These are phyloP conservation scores for Pythium angustatum DNA, from an alignment of 352 stramenopile species.

Conservation along the genomic window DNA sequence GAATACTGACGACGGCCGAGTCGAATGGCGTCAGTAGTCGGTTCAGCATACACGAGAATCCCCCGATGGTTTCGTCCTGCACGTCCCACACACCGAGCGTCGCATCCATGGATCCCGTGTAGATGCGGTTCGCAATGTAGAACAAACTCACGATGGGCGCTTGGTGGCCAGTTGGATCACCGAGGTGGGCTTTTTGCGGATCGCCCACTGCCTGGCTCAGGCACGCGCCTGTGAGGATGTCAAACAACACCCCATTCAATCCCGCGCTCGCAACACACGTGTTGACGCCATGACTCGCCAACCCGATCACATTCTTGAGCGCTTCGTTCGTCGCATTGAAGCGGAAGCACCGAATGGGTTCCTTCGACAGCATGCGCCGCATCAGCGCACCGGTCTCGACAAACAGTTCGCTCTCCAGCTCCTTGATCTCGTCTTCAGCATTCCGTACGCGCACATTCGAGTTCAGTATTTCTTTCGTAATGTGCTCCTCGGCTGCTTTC, in stretches of 20 bases:
- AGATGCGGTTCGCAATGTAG: constrained; percentile 59
- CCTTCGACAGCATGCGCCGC: constrained; percentile 64
- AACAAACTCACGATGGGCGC: constrained; percentile 68
- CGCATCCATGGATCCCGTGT: constrained; percentile 69
- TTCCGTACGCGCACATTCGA: constrained; percentile 68
- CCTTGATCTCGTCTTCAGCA: constrained; percentile 62
- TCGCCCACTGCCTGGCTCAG: constrained; percentile 67
- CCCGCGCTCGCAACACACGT: constrained; percentile 60
- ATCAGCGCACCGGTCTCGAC: constrained; percentile 75
- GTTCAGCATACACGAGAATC: constrained; percentile 45
- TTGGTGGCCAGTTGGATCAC: constrained; percentile 59
- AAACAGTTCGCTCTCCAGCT: constrained; percentile 60
- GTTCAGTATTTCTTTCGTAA: constrained; percentile 63
- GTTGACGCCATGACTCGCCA: constrained; percentile 60
- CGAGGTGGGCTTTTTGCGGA: constrained; percentile 60
- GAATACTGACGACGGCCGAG: constrained; percentile 65
- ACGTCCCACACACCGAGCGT: constrained; percentile 71
- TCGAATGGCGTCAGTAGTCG: constrained; percentile 72
- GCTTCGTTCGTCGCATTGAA: constrained; percentile 76
- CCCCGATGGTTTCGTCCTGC: constrained; percentile 50
- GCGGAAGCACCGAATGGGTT: constrained; percentile 67
- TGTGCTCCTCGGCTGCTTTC: constrained; percentile 54
- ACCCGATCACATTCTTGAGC: constrained; percentile 73
- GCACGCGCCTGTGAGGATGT: constrained; percentile 66
- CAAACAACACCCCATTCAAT: constrained; percentile 55